Conservation (phyloP, 2,329 filamentous ascomycete genomes). For the Lecanicillium sp. region DNA sequence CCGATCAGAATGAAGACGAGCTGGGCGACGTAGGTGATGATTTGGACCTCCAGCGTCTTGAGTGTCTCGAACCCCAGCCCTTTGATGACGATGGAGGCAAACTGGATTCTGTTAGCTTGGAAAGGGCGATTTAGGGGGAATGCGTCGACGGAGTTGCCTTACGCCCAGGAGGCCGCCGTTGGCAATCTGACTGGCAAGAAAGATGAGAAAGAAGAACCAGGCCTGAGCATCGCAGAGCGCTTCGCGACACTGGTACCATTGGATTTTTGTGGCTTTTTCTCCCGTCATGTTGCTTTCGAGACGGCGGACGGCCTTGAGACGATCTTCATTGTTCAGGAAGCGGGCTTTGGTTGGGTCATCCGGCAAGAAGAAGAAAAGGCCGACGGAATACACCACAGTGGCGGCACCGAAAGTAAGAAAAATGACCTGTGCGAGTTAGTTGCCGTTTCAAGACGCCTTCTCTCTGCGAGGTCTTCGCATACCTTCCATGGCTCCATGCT, state of each 20-base stretch:
- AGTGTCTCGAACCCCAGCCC: slow-evolving; percentile 21
- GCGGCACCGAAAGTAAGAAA: slow-evolving; percentile 11
- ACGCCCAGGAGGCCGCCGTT: slow-evolving; percentile 25
- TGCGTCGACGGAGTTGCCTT: slow-evolving; percentile 6
- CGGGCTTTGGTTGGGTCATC: slow-evolving; percentile 30
- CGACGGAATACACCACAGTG: slow-evolving; percentile 4
- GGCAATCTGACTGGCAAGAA: slow-evolving; percentile 22
- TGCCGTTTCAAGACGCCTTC: background rate
- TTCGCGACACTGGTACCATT: slow-evolving; percentile 4
- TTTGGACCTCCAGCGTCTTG: slow-evolving; percentile 18
- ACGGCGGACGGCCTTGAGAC: slow-evolving; percentile 57
- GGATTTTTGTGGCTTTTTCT: slow-evolving; percentile 20
- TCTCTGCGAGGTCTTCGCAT: no score
- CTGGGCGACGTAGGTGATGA: slow-evolving; percentile 19
- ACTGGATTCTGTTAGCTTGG: slow-evolving; percentile 14
- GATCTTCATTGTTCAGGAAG: slow-evolving; percentile 55
- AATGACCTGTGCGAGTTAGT: slow-evolving; percentile 3
- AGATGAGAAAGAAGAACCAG: slow-evolving; percentile 18
- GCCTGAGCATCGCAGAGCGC: background rate
- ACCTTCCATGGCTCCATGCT: background rate
- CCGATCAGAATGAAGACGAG: slow-evolving; percentile 20
- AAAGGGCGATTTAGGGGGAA: slow-evolving; percentile 13
- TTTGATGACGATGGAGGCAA: slow-evolving; percentile 21
- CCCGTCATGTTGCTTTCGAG: slow-evolving; percentile 51
- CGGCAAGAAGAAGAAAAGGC: slow-evolving; percentile 4